phyloP scores from a whole-genome alignment of 768 basidiomycete genomes.

The Kockovaella imperatae region DNA sequence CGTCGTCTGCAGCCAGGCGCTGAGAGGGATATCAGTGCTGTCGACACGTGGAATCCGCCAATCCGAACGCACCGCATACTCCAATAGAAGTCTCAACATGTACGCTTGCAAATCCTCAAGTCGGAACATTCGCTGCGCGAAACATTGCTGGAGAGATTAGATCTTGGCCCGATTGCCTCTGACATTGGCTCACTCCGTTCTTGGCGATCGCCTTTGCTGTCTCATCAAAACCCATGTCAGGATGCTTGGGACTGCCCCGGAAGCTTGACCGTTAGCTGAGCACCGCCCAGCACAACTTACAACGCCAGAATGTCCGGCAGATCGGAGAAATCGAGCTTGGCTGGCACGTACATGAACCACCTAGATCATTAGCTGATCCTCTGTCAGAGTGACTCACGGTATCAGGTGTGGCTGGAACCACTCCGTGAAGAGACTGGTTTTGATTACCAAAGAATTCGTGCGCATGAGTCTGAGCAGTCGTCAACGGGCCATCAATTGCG shows the following conservation, averaged over 20 bases:
- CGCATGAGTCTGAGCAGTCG: constrained; percentile 43
- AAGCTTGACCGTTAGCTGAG: constrained; percentile 24
- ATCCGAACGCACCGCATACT: constrained; percentile 37
- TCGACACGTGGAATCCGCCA: not conserved
- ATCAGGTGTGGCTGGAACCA: constrained; percentile 46
- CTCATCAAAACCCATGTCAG: constrained; percentile 45
- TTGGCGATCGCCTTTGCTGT: constrained; percentile 44
- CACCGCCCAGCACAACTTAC: constrained; percentile 24
- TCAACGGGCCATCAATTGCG: too few species aligned
- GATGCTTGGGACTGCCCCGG: constrained; percentile 40
- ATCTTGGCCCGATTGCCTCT: not conserved
- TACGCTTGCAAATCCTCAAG: constrained; percentile 44
- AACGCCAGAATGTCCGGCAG: constrained; percentile 45
- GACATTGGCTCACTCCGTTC: constrained; percentile 37
- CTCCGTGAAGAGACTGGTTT: constrained; percentile 46
- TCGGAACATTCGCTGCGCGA: constrained; percentile 44
- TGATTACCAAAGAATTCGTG: constrained; percentile 47
- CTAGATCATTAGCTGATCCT: constrained; percentile 8
- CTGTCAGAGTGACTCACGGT: constrained; percentile 36
- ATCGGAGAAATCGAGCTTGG: constrained; percentile 44
- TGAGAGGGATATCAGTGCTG: constrained; percentile 1
- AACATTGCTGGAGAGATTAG: constrained; percentile 24
- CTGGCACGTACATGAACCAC: constrained; percentile 45
- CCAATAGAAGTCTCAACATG: constrained; percentile 46
- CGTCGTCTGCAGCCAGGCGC: constrained; percentile 35